A percentile compares a stretch with the other conserved stretches of the same genome.
phyloP scores from a whole-genome alignment of 2,329 filamentous ascomycete species.

The Colletotrichum tofieldiae region DNA sequence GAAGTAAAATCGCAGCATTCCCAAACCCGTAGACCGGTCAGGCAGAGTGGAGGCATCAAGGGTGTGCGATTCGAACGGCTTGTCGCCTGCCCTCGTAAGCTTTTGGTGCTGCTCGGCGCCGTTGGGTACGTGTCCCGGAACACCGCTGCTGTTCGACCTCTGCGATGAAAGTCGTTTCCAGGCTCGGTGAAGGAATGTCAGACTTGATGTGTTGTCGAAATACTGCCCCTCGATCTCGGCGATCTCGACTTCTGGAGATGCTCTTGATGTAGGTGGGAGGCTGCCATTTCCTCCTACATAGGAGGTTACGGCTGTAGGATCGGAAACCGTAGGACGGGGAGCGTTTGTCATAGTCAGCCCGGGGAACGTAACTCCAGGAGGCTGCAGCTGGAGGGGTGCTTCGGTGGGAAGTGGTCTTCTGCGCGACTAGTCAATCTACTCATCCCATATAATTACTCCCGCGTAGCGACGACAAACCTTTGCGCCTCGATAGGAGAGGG shows the following conservation, averaged over 20 bases:
- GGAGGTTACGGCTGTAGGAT: not conserved
- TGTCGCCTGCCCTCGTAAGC: conserved; percentile 49
- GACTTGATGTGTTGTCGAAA: conserved; percentile 68
- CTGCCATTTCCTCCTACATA: conserved; percentile 16
- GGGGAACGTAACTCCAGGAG: not conserved
- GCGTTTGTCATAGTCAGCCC: not conserved
- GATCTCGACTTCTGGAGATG: conserved; percentile 51
- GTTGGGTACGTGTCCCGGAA: conserved; percentile 40
- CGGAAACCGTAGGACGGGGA: not conserved
- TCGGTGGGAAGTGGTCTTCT: conserved; percentile 16
- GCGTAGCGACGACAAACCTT: conserved; percentile 3
- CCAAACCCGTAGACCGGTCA: conserved; percentile 38
- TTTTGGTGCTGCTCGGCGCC: conserved; percentile 47
- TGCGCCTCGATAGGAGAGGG: not conserved
- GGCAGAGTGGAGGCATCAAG: conserved; percentile 43
- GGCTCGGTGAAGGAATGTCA: conserved; percentile 70
- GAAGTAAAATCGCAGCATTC: conserved; percentile 64
- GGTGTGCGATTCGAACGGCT: conserved; percentile 46
- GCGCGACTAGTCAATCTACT: not conserved
- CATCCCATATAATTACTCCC: not conserved
- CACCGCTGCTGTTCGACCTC: conserved; percentile 46
- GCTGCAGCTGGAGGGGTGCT: not conserved
- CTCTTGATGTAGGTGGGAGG: conserved; percentile 37
- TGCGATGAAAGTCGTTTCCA: conserved; percentile 61
- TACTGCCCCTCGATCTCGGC: conserved; percentile 66